These are phyloP conservation scores for Lactarius deliciosus DNA, from an alignment of 768 basidiomycete genomes.

Conservation along the genomic window DNA sequence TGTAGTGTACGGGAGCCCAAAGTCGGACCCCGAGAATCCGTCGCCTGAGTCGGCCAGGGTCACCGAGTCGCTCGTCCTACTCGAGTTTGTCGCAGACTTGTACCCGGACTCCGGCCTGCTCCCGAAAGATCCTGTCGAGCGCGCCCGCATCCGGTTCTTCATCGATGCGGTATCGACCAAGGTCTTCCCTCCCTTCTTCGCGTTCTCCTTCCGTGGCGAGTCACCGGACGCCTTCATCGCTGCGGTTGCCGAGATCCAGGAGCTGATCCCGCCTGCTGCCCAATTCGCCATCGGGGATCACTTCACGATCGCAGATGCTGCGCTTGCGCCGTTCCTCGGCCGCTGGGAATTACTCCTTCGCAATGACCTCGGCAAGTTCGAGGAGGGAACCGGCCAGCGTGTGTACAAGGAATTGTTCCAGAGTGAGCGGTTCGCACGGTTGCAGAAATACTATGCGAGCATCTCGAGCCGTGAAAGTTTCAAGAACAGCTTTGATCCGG, in stretches of 20 bases:
- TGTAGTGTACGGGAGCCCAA: constrained; percentile 58
- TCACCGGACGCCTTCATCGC: constrained; percentile 42
- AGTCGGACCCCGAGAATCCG: constrained; percentile 49
- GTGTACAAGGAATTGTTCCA: constrained; percentile 43
- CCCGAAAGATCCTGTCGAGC: constrained; percentile 51
- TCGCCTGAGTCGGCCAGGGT: constrained; percentile 56
- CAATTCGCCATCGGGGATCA: constrained; percentile 41
- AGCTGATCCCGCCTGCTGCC: constrained; percentile 43
- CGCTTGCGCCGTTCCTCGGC: constrained; percentile 57
- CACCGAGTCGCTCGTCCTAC: constrained; percentile 57
- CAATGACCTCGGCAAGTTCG: constrained; percentile 51
- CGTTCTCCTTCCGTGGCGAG: constrained; percentile 36
- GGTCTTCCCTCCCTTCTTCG: constrained; percentile 40
- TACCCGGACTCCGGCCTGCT: constrained; percentile 46
- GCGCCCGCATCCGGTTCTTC: constrained; percentile 59
- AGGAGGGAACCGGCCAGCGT: constrained; percentile 41
- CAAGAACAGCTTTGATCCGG: constrained; percentile 50
- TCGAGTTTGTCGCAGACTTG: constrained; percentile 62
- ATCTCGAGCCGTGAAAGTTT: constrained; percentile 51
- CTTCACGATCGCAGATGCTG: constrained; percentile 60
- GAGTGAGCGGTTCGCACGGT: constrained; percentile 45
- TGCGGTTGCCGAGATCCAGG: constrained; percentile 49
- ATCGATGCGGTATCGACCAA: constrained; percentile 49
- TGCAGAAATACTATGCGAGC: constrained; percentile 46
- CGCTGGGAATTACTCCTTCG: constrained; percentile 44